Evolutionary conservation across 2,329 filamentous ascomycete species (phyloP).

Genomic region (Calycina herbarum): DNA sequence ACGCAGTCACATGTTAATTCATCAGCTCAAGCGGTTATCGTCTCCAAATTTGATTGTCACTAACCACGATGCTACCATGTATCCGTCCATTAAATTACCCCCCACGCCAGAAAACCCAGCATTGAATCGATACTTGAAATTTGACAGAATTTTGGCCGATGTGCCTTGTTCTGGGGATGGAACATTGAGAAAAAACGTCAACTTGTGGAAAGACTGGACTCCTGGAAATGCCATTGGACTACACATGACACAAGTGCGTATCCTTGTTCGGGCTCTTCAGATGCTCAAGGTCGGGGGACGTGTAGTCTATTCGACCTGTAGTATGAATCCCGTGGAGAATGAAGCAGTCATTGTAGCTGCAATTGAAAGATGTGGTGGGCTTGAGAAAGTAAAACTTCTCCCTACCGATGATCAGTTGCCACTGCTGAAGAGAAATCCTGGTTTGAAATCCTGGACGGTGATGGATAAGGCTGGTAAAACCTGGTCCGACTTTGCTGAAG

Average conservation of each 20-base stretch:
- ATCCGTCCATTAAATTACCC: constrained; percentile 86
- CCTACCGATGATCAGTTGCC: constrained; percentile 80
- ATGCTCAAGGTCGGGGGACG: constrained; percentile 94
- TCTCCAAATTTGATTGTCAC: constrained; percentile 96
- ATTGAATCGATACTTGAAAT: constrained; percentile 79
- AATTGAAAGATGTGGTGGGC: constrained; percentile 85
- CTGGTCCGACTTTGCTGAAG: constrained; percentile 80
- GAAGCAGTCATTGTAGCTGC: constrained; percentile 88
- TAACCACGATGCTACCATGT: constrained; percentile 96
- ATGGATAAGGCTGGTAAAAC: constrained; percentile 83
- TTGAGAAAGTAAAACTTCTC: constrained; percentile 76
- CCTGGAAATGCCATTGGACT: constrained; percentile 85
- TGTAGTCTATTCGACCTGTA: constrained; percentile 97
- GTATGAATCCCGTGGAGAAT: constrained; percentile 97
- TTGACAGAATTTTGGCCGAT: constrained; percentile 93
- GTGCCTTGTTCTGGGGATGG: constrained; percentile 97
- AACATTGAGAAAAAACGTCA: constrained; percentile 88
- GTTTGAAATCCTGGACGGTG: constrained; percentile 81
- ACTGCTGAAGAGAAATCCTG: constrained; percentile 72
- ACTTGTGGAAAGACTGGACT: constrained; percentile 94
- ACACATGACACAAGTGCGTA: constrained; percentile 82
- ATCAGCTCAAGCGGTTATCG: constrained; percentile 95
- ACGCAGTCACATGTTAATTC: constrained; percentile 93
- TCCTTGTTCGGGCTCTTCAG: constrained; percentile 87
- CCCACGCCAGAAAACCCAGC: constrained; percentile 55